Conservation (phyloP, 1,284 basidiomycete species). For the Amylostereum areolatum region DNA sequence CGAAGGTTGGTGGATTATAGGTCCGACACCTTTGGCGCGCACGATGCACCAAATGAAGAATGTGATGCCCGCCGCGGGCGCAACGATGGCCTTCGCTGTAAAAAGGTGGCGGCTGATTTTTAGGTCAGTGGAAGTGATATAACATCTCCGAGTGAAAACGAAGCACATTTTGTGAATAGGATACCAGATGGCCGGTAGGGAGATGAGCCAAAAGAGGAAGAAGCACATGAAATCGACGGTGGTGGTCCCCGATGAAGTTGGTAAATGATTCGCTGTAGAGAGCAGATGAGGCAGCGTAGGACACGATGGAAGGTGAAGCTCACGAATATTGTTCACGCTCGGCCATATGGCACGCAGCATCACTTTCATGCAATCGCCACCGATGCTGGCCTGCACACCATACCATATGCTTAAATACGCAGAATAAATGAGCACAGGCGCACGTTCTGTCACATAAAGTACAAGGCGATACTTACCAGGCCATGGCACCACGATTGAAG, state of each 20-base stretch:
- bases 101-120: conserved; percentile 66
- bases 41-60: conserved; percentile 82
- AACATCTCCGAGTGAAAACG: conserved; percentile 5
- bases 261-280: conserved; percentile 53
- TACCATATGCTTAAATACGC: conserved; percentile 56
- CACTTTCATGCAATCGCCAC: conserved; percentile 70
- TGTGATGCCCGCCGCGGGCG: conserved; percentile 65
- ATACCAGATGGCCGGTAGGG: conserved; percentile 75
- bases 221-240: conserved; percentile 74
- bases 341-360: conserved; percentile 73
- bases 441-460: background rate
- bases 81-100: conserved; percentile 72
- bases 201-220: conserved; percentile 83
- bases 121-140: background rate
- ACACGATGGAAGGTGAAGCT: conserved; percentile 18
- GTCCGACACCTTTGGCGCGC: conserved; percentile 75
- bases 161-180: conserved; percentile 72
- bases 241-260: conserved; percentile 63
- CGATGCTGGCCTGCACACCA: conserved; percentile 78
- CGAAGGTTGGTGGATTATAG: conserved; percentile 68
- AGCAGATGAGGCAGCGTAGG: conserved; percentile 2
- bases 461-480: conserved; percentile 43
- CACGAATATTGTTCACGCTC: conserved; percentile 63
- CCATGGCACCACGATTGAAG: conserved; percentile 76
- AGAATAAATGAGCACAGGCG: conserved; percentile 1